A percentile compares a stretch with the other conserved stretches of the same genome.
These are phyloP conservation scores for Erysimum cheiri DNA, from an alignment of 441 rosid species.

Conservation along the genomic window DNA sequence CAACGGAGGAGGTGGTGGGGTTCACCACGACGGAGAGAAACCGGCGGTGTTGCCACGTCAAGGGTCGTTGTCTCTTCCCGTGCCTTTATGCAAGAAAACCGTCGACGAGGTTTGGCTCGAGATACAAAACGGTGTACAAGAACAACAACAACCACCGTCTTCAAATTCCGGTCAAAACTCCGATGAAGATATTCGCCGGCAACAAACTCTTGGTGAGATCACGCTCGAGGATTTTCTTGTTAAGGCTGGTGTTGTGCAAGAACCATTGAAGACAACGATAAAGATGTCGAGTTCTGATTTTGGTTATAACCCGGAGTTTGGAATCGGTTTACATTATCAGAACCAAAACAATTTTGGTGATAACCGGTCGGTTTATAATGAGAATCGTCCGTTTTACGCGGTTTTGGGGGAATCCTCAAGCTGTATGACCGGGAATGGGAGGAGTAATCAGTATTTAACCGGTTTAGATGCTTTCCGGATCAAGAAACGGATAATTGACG, in stretches of 20 bases:
- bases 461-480: slow-evolving; percentile 47
- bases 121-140: slow-evolving; percentile 59
- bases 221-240: slow-evolving; percentile 70
- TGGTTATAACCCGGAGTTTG: slow-evolving; percentile 33
- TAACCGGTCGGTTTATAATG: slow-evolving; percentile 30
- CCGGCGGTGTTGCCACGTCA: slow-evolving; percentile 51
- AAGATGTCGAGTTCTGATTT: slow-evolving; percentile 37
- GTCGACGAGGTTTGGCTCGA: slow-evolving; percentile 74
- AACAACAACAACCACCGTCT: slow-evolving; percentile 20
- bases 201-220: slow-evolving; percentile 66
- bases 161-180: neutral
- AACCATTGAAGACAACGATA: slow-evolving; percentile 41
- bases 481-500: slow-evolving; percentile 65
- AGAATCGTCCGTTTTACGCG: slow-evolving; percentile 33
- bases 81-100: slow-evolving; percentile 68
- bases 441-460: slow-evolving; percentile 37
- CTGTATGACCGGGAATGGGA: slow-evolving; percentile 47
- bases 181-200: slow-evolving; percentile 49
- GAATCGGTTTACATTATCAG: slow-evolving; percentile 31
- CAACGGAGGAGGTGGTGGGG: slow-evolving; percentile 16
- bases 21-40: slow-evolving; percentile 14
- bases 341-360: slow-evolving; percentile 28
- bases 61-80: slow-evolving; percentile 72
- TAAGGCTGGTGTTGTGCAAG: slow-evolving; percentile 71
- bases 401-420: slow-evolving; percentile 49